Conservation (phyloP, 768 basidiomycete genomes). For the Rhodotorula kratochvilovae region DNA sequence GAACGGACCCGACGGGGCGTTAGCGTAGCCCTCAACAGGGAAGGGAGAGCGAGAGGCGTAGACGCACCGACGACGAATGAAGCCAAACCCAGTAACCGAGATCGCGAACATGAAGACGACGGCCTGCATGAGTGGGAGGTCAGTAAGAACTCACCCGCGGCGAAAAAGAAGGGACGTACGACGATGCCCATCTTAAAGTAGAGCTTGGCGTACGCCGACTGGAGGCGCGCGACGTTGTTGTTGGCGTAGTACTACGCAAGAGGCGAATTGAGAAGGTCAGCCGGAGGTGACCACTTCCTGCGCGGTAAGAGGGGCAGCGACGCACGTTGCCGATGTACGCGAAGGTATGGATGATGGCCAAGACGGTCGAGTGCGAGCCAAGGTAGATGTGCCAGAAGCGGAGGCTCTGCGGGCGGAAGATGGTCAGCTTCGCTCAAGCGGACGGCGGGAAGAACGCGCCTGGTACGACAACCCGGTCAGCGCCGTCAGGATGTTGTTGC, state of each 20-base stretch:
- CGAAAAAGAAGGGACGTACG: neutral
- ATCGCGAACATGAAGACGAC: conserved; percentile 26
- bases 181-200: conserved; percentile 28
- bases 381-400: conserved; percentile 32
- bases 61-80: conserved; percentile 8
- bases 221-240: neutral
- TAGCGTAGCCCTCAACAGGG: too few species aligned
- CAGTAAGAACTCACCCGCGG: too few species aligned
- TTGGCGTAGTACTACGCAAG: conserved; percentile 5
- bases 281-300: neutral
- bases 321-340: conserved; percentile 21
- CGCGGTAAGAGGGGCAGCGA: neutral
- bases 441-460: neutral
- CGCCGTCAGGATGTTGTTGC: conserved; percentile 21
- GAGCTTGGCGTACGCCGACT: neutral
- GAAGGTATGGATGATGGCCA: conserved; percentile 27
- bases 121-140: neutral
- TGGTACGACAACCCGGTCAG: conserved; percentile 32
- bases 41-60: neutral
- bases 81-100: conserved; percentile 17
- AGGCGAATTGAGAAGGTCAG: conserved; percentile 17
- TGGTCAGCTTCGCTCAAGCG: neutral
- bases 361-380: conserved; percentile 14
- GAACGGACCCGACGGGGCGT: neutral
- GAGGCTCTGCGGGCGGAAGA: neutral